Percentiles rank a stretch among this genome's conserved stretches.
Conservation (phyloP, 2,329 filamentous ascomycete species). For the Fusarium sublunatum region DNA sequence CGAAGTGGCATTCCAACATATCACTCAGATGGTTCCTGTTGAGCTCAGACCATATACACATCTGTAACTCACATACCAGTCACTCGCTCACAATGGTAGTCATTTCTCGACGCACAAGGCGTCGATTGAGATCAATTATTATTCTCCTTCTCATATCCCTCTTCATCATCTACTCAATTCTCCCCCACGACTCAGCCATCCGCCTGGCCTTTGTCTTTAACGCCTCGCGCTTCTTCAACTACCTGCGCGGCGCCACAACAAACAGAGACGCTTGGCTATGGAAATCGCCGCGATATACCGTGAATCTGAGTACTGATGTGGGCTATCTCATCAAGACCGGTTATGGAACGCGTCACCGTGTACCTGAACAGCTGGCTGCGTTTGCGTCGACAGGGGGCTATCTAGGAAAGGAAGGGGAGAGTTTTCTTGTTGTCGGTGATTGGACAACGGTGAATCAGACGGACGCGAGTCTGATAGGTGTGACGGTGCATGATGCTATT, state of each 20-base stretch:
- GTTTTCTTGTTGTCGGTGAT: constrained; percentile 63
- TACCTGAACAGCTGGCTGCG: constrained; percentile 60
- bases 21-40: constrained; percentile 6
- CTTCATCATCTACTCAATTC: constrained; percentile 44
- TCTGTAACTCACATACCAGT: constrained; percentile 10
- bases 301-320: constrained; percentile 60
- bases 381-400: constrained; percentile 51
- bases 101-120: constrained; percentile 46
- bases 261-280: constrained; percentile 57
- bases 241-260: constrained; percentile 45
- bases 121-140: constrained; percentile 44
- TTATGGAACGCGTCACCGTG: constrained; percentile 63
- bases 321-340: constrained; percentile 67
- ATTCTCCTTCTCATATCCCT: constrained; percentile 43
- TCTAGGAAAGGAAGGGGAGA: constrained; percentile 52
- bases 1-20: constrained; percentile 2
- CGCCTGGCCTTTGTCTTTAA: constrained; percentile 53
- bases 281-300: constrained; percentile 52
- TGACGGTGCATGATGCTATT: constrained; percentile 57
- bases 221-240: constrained; percentile 47
- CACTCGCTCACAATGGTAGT: constrained; percentile 22
- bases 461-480: constrained; percentile 48
- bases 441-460: constrained; percentile 55
- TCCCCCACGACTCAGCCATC: constrained; percentile 50
- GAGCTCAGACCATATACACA: constrained; percentile 11